Conservation (phyloP, 1,139 yeast species). For the Sugiyamaella grinbergsii region DNA sequence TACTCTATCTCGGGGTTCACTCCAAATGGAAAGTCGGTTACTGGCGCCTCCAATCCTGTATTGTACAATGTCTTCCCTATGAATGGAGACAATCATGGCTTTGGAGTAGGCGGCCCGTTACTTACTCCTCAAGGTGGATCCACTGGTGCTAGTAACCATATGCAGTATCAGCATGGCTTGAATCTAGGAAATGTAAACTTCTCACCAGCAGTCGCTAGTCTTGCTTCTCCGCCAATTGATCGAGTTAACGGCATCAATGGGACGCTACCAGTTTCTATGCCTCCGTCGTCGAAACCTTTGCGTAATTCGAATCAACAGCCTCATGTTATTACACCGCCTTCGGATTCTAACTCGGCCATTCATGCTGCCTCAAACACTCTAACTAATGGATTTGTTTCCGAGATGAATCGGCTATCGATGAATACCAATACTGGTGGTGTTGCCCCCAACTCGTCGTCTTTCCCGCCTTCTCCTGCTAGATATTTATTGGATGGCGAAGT, state of each 20-base stretch:
- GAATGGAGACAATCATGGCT: constrained; percentile 11
- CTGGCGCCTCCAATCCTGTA: constrained; percentile 4
- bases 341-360: constrained; percentile 15
- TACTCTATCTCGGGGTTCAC: constrained; percentile 11
- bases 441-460: constrained; percentile 4
- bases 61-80: constrained; percentile 12
- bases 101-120: constrained; percentile 12
- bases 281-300: constrained; percentile 1
- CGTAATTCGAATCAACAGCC: constrained; percentile 20
- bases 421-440: neutral
- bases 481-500: constrained; percentile 20
- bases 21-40: constrained; percentile 1
- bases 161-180: constrained; percentile 14
- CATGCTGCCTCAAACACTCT: constrained; percentile 3
- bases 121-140: constrained; percentile 8
- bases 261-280: constrained; percentile 5
- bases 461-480: constrained; percentile 22
- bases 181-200: constrained; percentile 10
- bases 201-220: neutral
- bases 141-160: neutral
- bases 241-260: neutral
- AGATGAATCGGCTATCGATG: constrained; percentile 17
- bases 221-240: constrained; percentile 18
- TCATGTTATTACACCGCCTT: constrained; percentile 23
- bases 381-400: constrained; percentile 12